A percentile compares a stretch with the other conserved stretches of the same genome.
Evolutionary conservation across 225 moss, liverwort and hornwort genomes (phyloP).

Genomic region (Anthoceros angustus): DNA sequence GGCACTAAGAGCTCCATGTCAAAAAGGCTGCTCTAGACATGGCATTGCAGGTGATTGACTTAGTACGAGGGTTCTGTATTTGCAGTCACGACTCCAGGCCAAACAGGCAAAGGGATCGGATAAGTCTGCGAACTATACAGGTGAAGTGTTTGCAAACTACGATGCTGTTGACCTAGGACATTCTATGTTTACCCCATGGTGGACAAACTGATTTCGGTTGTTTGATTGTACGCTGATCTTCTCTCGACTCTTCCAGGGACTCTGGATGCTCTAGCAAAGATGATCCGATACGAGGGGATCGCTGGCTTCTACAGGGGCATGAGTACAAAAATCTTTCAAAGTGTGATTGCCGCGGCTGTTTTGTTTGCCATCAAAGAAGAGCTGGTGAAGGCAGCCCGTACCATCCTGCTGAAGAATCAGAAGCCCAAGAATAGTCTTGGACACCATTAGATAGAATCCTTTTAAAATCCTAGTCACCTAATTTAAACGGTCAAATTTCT

Average conservation of each 20-base stretch:
- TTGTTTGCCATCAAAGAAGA: constrained; percentile 96
- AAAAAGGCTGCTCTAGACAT: background rate
- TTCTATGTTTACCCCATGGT: background rate
- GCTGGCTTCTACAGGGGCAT: constrained; percentile 89
- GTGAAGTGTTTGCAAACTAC: constrained; percentile 4
- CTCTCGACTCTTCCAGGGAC: constrained; percentile 31
- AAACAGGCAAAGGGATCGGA: constrained; percentile 55
- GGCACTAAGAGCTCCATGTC: background rate
- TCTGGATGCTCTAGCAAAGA: constrained; percentile 68
- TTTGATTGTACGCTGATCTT: background rate
- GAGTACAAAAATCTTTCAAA: constrained; percentile 95
- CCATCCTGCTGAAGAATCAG: background rate
- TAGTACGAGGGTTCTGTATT: constrained; percentile 5
- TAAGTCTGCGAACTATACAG: constrained; percentile 19
- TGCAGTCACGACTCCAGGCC: constrained; percentile 91
- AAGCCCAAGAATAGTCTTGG: background rate
- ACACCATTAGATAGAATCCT: too few species aligned
- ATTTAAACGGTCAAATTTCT: too few species aligned
- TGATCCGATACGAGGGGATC: constrained; percentile 66
- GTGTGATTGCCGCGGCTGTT: constrained; percentile 77
- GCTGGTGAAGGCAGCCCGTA: constrained; percentile 73
- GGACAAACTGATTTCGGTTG: background rate
- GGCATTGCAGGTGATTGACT: background rate
- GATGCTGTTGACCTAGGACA: background rate
- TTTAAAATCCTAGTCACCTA: too few species aligned